A percentile compares a stretch with the other conserved stretches of the same genome.
phyloP scores from a whole-genome alignment of 2,329 filamentous ascomycete species.

The Aspergillus versicolor region DNA sequence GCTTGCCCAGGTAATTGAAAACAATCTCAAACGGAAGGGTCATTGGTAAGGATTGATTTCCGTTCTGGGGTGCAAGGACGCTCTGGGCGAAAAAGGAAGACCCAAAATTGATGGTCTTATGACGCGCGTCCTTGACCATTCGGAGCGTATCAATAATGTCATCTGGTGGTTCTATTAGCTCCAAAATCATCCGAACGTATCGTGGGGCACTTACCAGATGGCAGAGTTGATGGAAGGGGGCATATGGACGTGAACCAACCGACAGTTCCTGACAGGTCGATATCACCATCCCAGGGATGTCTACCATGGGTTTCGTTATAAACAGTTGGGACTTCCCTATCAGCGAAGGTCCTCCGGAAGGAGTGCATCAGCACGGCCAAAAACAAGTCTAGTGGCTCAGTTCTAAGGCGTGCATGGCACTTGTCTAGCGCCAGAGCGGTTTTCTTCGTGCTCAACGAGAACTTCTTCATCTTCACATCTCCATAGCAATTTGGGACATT shows the following conservation, averaged over 20 bases:
- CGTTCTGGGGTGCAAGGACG: slow-evolving; percentile 23
- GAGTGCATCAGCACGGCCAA: slow-evolving; percentile 40
- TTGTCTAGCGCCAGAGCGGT: slow-evolving; percentile 32
- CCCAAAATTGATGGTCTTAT: slow-evolving; percentile 31
- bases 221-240: slow-evolving; percentile 30
- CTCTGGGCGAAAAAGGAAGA: slow-evolving; percentile 37
- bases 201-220: too few species aligned
- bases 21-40: slow-evolving; percentile 41
- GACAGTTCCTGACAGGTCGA: slow-evolving; percentile 49
- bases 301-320: slow-evolving; percentile 53
- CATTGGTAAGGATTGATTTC: slow-evolving; percentile 27
- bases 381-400: slow-evolving; percentile 39
- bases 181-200: slow-evolving; percentile 23
- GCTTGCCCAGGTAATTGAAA: slow-evolving; percentile 41
- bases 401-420: slow-evolving; percentile 35
- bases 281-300: slow-evolving; percentile 42
- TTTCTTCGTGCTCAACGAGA: slow-evolving; percentile 31
- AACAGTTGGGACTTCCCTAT: slow-evolving; percentile 44
- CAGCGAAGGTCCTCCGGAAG: slow-evolving; percentile 44
- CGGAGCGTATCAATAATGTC: slow-evolving; percentile 34
- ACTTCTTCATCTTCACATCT: slow-evolving; percentile 34
- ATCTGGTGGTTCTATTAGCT: slow-evolving; percentile 12
- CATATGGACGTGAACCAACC: slow-evolving; percentile 54
- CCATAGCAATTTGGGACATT: slow-evolving; percentile 33
- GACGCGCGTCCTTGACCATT: slow-evolving; percentile 40